Conservation (phyloP, 2,329 filamentous ascomycete genomes). For the Aspergillus fructus region DNA sequence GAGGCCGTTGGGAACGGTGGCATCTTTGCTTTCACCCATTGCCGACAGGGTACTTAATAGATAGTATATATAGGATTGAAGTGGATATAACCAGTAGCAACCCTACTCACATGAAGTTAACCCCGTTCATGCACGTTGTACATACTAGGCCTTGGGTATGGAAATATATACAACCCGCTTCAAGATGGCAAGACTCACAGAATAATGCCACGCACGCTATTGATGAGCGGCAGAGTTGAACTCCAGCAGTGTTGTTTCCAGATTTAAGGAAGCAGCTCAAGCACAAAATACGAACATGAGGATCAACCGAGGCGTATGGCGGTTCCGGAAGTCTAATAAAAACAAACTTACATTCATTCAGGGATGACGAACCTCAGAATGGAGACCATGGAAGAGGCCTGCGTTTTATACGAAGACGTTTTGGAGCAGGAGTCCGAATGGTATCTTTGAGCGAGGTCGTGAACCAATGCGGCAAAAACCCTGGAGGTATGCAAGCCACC, state of each 20-base stretch:
- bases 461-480: constrained; percentile 6
- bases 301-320: neutral
- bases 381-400: neutral
- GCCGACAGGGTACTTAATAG: neutral
- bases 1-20: constrained; percentile 31
- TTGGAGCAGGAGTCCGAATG: neutral
- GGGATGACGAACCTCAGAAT: neutral
- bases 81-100: neutral
- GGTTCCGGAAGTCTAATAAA: neutral
- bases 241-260: neutral
- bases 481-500: constrained; percentile 7
- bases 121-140: neutral
- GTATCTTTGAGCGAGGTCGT: neutral
- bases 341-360: neutral
- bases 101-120: neutral
- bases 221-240: neutral
- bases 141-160: no score
- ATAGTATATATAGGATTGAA: neutral
- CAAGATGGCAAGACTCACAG: neutral
- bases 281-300: neutral
- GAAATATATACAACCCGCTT: neutral
- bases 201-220: neutral
- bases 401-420: constrained; percentile 6
- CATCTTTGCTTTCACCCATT: constrained; percentile 23
- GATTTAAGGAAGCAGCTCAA: neutral